Evolutionary conservation across 176 grass and related monocot species (phyloP), one percentile per base, ranked within the genome.

Genomic region (Melocanna baccifera): DNA sequence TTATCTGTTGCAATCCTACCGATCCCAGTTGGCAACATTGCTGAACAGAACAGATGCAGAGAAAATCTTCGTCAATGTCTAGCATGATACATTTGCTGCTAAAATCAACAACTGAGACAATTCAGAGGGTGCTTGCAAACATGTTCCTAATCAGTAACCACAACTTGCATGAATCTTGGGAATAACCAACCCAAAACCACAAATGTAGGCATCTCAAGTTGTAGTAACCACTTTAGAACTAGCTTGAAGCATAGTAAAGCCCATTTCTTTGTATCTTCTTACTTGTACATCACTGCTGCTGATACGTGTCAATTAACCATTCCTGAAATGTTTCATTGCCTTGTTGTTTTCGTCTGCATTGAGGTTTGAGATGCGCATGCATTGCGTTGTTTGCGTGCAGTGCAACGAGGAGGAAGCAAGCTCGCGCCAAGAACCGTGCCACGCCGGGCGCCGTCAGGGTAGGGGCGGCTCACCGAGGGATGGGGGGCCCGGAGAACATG

Each of bases 401-500:
- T 40, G 41, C 28, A 6, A 40, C 23, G 66, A 75, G 87, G 72
- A 89, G 23, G 18, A 69, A 71, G 61, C 53, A 68, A 65, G 48
- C 10, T 63, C 16, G 58, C 47, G 77, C 41, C 46, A 37, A 48
- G n/a, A 67, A 53, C 25, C 83, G 78, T 25, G 56, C 41, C 28
- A 57, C 14, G 10, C 74, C 26, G 10, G 16, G 12, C 20, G 18
- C 22, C n/a, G 79, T 37, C 58, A 77, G 55, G 28, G 73, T 42
- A 42, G 81, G 78, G 26, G 29, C 59, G 48, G 74, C 53, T 36
- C 84, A 37, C 69, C 82, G 19, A 73, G 78, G 85, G 9, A 75
- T 68, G 71, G 83, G 85, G 15, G 85, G 78, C 2, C 85, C 83
- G 3, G 85, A 92, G 2, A 87, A 87, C 71, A 69, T n/a, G 26